Evolutionary conservation across 768 basidiomycete genomes (phyloP).

Genomic region (Tricholoma hemisulphureum): DNA sequence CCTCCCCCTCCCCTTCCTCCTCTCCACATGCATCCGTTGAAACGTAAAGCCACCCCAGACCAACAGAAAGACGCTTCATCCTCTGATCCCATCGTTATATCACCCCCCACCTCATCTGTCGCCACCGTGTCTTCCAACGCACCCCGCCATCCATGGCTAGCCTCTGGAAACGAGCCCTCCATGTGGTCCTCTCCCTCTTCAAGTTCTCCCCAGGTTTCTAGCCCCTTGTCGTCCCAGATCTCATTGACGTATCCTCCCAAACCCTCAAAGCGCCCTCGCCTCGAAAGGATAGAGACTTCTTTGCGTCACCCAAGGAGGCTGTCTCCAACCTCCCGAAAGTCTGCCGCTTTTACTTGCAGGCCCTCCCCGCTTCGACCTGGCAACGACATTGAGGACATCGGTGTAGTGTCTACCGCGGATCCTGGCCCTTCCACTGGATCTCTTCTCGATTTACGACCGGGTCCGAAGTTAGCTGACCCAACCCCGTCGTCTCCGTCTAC

Average conservation of each 20-base stretch:
- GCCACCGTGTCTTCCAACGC: constrained; percentile 22
- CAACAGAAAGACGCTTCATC: constrained; percentile 33
- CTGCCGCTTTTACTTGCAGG: constrained; percentile 8
- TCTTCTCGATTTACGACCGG: constrained; percentile 32
- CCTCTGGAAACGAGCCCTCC: constrained; percentile 20
- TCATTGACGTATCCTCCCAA: constrained; percentile 18
- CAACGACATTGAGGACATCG: constrained; percentile 47
- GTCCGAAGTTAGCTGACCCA: constrained; percentile 23
- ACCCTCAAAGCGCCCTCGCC: constrained; percentile 40
- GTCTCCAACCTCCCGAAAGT: constrained; percentile 16
- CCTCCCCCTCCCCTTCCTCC: constrained; percentile 17
- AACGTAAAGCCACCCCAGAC: constrained; percentile 66
- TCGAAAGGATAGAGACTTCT: constrained; percentile 34
- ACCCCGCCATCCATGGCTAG: constrained; percentile 43
- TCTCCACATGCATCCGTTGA: constrained; percentile 40
- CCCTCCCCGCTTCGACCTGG: constrained; percentile 33
- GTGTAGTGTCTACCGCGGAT: constrained; percentile 39
- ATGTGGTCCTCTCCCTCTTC: constrained; percentile 30
- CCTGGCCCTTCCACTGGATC: constrained; percentile 48
- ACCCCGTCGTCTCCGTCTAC: constrained; percentile 28
- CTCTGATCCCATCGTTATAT: constrained; percentile 29
- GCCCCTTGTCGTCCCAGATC: constrained; percentile 28
- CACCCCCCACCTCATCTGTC: constrained; percentile 22
- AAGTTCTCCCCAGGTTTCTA: constrained; percentile 32
- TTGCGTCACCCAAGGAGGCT: constrained; percentile 19